Conservation (phyloP, 1,284 basidiomycete genomes). For the Amylostereum areolatum region DNA sequence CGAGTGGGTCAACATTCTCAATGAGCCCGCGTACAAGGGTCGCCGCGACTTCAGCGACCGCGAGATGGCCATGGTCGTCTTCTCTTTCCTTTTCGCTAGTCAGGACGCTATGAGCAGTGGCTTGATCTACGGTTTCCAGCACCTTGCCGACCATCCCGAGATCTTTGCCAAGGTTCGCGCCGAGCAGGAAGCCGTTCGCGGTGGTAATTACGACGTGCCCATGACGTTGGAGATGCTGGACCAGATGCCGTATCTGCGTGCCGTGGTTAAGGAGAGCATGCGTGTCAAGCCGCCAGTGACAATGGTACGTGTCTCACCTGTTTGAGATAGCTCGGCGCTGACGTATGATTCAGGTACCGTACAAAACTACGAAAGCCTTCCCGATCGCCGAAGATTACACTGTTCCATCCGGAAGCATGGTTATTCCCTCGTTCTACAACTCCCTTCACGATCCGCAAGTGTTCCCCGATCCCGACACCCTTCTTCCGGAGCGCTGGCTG, state of each 20-base stretch:
- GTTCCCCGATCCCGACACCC: slow-evolving; percentile 83
- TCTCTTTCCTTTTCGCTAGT: slow-evolving; percentile 96
- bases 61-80: slow-evolving; percentile 95
- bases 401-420: slow-evolving; percentile 87
- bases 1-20: slow-evolving; percentile 82
- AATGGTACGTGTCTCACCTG: slow-evolving; percentile 55
- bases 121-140: slow-evolving; percentile 93
- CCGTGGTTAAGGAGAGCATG: slow-evolving; percentile 90
- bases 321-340: not conserved
- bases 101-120: slow-evolving; percentile 98
- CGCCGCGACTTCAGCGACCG: slow-evolving; percentile 86
- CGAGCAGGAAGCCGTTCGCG: slow-evolving; percentile 85
- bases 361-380: slow-evolving; percentile 85
- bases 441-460: slow-evolving; percentile 87
- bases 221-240: slow-evolving; percentile 88
- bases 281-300: slow-evolving; percentile 89
- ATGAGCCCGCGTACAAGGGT: slow-evolving; percentile 68
- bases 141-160: slow-evolving; percentile 90
- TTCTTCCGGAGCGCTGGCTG: slow-evolving; percentile 92
- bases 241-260: slow-evolving; percentile 88
- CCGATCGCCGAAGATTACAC: slow-evolving; percentile 89
- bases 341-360: slow-evolving; percentile 70
- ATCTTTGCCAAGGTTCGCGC: slow-evolving; percentile 85
- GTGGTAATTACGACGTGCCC: slow-evolving; percentile 74
- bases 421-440: slow-evolving; percentile 96